Evolutionary conservation across 371 early-diverging fungal species (phyloP).

Genomic region (Blyttiomyces sp.): DNA sequence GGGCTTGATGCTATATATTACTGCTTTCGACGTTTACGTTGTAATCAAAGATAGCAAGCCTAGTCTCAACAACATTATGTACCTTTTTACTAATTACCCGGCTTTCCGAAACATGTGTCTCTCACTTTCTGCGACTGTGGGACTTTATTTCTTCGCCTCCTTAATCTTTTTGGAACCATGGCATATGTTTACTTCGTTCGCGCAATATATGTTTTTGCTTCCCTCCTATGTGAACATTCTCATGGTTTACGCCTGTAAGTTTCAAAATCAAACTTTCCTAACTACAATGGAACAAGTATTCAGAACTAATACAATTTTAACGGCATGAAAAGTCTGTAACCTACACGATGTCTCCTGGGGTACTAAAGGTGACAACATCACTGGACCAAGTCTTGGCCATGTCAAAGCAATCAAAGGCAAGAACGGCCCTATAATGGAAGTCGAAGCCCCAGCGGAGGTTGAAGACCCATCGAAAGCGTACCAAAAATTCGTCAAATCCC

Average conservation of each 20-base stretch:
- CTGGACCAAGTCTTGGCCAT: slow-evolving; percentile 15
- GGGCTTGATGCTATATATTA: slow-evolving; percentile 62
- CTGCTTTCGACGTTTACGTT: slow-evolving; percentile 48
- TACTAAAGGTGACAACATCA: slow-evolving; percentile 61
- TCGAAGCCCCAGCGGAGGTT: slow-evolving; percentile 72
- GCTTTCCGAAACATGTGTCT: slow-evolving; percentile 75
- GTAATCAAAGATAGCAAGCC: slow-evolving; percentile 2
- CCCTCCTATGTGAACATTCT: slow-evolving; percentile 87
- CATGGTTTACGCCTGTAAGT: slow-evolving; percentile 79
- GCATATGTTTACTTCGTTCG: slow-evolving; percentile 88
- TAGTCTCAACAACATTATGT: not conserved
- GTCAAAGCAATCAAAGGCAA: slow-evolving; percentile 34
- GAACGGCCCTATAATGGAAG: slow-evolving; percentile 44
- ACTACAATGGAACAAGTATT: too few relatives aligned
- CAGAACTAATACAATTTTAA: too few relatives aligned
- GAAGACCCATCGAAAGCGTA: slow-evolving; percentile 54
- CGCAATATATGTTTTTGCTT: slow-evolving; percentile 81
- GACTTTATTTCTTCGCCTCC: slow-evolving; percentile 76
- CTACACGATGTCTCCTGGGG: slow-evolving; percentile 88
- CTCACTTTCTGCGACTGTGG: slow-evolving; percentile 77
- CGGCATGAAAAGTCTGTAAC: slow-evolving; percentile 37
- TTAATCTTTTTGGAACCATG: slow-evolving; percentile 81
- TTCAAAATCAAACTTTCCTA: too few relatives aligned
- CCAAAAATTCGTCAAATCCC: slow-evolving; percentile 70
- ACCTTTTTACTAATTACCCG: slow-evolving; percentile 7